These are phyloP conservation scores for Acacia confusa DNA, from an alignment of 306 rosid species.

Conservation along the genomic window DNA sequence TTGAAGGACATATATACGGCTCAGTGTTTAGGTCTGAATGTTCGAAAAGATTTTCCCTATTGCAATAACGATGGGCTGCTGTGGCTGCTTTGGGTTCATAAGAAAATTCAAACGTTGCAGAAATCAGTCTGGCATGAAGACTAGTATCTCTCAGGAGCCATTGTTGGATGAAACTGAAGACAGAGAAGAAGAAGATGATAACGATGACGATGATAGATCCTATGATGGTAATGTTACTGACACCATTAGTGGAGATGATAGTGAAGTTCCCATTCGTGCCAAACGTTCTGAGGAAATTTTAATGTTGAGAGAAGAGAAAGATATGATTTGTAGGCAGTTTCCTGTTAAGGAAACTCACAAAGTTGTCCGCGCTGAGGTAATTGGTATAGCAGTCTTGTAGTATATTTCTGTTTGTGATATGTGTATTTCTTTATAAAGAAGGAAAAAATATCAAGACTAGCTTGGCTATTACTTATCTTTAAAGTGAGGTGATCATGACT, in stretches of 20 bases:
- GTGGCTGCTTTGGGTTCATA: slow-evolving; percentile 82
- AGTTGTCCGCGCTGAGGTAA: slow-evolving; percentile 80
- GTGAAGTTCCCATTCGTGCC: slow-evolving; percentile 43
- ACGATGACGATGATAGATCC: slow-evolving; percentile 48
- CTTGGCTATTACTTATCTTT: neutral
- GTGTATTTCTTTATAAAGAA: neutral
- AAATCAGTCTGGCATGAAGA: slow-evolving; percentile 39
- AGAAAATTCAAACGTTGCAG: slow-evolving; percentile 44
- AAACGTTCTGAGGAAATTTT: slow-evolving; percentile 87
- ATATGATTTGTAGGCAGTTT: slow-evolving; percentile 77
- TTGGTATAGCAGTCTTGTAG: slow-evolving; percentile 13
- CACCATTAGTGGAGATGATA: slow-evolving; percentile 57
- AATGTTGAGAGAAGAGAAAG: slow-evolving; percentile 60
- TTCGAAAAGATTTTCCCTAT: slow-evolving; percentile 49
- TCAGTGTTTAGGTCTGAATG: slow-evolving; percentile 52
- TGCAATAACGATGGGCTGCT: slow-evolving; percentile 70
- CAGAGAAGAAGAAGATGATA: slow-evolving; percentile 54
- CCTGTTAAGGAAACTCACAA: slow-evolving; percentile 88
- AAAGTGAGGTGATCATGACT: slow-evolving; percentile 17
- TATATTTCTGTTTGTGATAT: slow-evolving; percentile 13
- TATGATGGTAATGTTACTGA: slow-evolving; percentile 51
- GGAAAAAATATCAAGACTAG: neutral
- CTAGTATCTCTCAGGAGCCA: slow-evolving; percentile 52
- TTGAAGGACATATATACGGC: slow-evolving; percentile 38
- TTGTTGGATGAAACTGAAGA: slow-evolving; percentile 59